phyloP scores from a whole-genome alignment of 495 filamentous ascomycete species.

The Geoglossum glabrum region DNA sequence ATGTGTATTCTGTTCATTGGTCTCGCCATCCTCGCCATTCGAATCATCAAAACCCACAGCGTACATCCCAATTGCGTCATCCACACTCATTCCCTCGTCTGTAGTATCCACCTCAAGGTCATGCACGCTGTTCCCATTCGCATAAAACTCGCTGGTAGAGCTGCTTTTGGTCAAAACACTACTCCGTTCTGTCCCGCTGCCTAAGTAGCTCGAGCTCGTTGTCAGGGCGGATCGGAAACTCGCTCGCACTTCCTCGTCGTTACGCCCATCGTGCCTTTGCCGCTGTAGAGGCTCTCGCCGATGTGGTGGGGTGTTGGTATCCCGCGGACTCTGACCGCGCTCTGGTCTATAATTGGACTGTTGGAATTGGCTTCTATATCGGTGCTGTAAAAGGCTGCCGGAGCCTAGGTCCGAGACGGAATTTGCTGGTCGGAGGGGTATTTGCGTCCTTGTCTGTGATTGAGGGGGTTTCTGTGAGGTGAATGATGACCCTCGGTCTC shows the following conservation, averaged over 20 bases:
- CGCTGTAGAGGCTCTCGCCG: neutral
- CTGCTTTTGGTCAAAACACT: constrained; percentile 65
- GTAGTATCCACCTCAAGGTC: constrained; percentile 29
- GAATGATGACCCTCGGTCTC: neutral
- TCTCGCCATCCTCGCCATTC: constrained; percentile 11
- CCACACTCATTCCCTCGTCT: constrained; percentile 62
- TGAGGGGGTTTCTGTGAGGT: neutral
- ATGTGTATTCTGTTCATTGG: constrained; percentile 3
- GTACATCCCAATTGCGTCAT: constrained; percentile 90
- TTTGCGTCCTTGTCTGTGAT: neutral
- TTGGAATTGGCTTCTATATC: neutral
- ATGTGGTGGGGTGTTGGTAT: neutral
- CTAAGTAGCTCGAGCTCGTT: constrained; percentile 48
- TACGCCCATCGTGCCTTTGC: neutral
- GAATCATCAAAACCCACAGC: constrained; percentile 55
- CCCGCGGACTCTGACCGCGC: neutral
- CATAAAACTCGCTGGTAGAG: constrained; percentile 45
- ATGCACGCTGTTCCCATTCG: constrained; percentile 25
- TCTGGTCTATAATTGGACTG: neutral
- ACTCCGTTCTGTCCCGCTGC: constrained; percentile 56
- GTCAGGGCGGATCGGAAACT: constrained; percentile 54
- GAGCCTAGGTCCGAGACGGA: neutral
- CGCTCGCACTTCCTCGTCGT: constrained; percentile 36
- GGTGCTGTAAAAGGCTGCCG: neutral
- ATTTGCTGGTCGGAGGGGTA: neutral